These are phyloP conservation scores for Fusarium staphyleae DNA, from an alignment of 2,329 filamentous ascomycete species.

Conservation along the genomic window DNA sequence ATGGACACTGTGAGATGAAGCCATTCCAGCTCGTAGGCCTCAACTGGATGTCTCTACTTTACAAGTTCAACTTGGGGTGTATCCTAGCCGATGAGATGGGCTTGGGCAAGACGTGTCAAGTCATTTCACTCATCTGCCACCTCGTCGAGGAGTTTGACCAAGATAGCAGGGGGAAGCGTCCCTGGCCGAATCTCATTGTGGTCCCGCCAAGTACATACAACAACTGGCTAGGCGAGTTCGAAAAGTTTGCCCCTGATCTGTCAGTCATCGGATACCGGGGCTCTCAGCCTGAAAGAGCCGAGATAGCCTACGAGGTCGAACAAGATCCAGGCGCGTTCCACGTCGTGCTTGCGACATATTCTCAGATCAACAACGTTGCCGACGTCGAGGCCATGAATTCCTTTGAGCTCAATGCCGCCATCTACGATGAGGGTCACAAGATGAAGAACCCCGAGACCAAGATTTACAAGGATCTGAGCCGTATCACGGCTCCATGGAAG, in stretches of 20 bases:
- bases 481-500: slow-evolving; percentile 81
- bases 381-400: slow-evolving; percentile 60
- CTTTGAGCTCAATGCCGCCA: slow-evolving; percentile 61
- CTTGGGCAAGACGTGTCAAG: slow-evolving; percentile 94
- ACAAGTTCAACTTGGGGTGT: slow-evolving; percentile 79
- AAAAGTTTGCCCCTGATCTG: slow-evolving; percentile 81
- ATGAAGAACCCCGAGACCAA: slow-evolving; percentile 88
- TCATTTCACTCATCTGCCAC: slow-evolving; percentile 89
- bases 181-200: slow-evolving; percentile 81
- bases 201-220: slow-evolving; percentile 94
- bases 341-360: slow-evolving; percentile 66
- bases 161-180: slow-evolving; percentile 42
- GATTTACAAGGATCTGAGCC: slow-evolving; percentile 79
- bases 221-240: slow-evolving; percentile 93
- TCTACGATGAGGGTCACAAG: slow-evolving; percentile 95
- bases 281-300: slow-evolving; percentile 68
- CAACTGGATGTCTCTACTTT: slow-evolving; percentile 91
- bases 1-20: slow-evolving; percentile 78
- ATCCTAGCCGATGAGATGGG: slow-evolving; percentile 99
- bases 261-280: slow-evolving; percentile 76
- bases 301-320: slow-evolving; percentile 71
- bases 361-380: slow-evolving; percentile 61
- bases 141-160: slow-evolving; percentile 70
- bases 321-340: slow-evolving; percentile 70
- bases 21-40: slow-evolving; percentile 93